phyloP scores from a whole-genome alignment of 164 flowering plant genomes.

The Piper betle region DNA sequence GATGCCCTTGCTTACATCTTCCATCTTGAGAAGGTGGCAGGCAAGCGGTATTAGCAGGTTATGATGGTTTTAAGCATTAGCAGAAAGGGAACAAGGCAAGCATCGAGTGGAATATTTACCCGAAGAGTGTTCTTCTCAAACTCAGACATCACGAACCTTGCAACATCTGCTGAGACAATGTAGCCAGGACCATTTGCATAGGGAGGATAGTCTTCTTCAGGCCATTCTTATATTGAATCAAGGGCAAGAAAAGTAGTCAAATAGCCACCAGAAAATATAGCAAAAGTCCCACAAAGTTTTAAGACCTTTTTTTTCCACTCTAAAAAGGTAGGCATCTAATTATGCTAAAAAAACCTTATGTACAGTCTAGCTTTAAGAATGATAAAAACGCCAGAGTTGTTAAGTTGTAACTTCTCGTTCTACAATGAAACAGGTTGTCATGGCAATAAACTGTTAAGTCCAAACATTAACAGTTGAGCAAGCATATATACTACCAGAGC shows the following conservation, averaged over 20 bases:
- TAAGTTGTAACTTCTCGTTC: too few relatives aligned
- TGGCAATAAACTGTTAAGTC: too few relatives aligned
- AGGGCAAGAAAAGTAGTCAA: neutral
- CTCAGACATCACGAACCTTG: slow-evolving; percentile 48
- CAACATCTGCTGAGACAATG: slow-evolving; percentile 74
- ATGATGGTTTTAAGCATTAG: neutral
- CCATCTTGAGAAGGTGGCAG: slow-evolving; percentile 72
- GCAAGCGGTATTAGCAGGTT: too few relatives aligned
- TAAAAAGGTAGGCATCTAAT: too few relatives aligned
- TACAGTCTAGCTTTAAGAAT: neutral
- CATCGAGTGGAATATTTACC: slow-evolving; percentile 21
- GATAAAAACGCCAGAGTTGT: neutral
- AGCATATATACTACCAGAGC: too few relatives aligned
- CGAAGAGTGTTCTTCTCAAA: slow-evolving; percentile 63
- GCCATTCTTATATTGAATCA: slow-evolving; percentile 68
- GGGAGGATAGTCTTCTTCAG: slow-evolving; percentile 86
- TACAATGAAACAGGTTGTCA: too few relatives aligned
- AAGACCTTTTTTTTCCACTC: too few relatives aligned
- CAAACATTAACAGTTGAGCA: too few relatives aligned
- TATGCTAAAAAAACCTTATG: neutral
- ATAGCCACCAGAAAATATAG: neutral
- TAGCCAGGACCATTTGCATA: slow-evolving; percentile 98
- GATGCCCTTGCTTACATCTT: slow-evolving; percentile 83
- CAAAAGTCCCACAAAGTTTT: too few relatives aligned
- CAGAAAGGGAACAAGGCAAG: neutral